Base-by-base conservation (phyloP, 495 filamentous ascomycete genomes). In the Aspergillus nidulans region DNA sequence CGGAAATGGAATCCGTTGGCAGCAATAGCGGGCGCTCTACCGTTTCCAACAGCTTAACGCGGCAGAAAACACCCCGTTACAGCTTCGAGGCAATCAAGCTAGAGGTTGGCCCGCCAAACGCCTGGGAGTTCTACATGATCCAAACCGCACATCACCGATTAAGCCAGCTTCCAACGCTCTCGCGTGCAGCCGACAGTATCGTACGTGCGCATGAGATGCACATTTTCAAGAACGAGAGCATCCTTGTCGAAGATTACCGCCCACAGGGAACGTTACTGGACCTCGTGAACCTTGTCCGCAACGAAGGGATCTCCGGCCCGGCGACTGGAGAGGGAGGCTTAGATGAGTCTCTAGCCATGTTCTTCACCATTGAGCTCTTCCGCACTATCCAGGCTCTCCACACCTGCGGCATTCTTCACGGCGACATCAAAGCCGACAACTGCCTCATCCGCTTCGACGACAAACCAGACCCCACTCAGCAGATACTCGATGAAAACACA, bases 41-140 rank as follows among this genome's bases (percentile, higher is more conserved):
- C 15, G 36, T 60, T 49, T 24, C 26, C 3, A 60, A 38, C 20
- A 70, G 59, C 12, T 13, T 32, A 16, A 61, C 56, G 13, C 63
- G 56, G 13, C 63, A 58, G 41, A 63, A 62, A 13, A 55, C 53
- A 12, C 44, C 71, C 24, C 81, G 87, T 12, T 70, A 77, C 47
- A 56, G 68, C 7, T 80, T 92, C 18, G 90, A 96, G 68, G 94
- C 94, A 1, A 75, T 98, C 57, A 98, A 98, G 69, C 87, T 95
- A 80, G 94, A 98, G 67, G 68, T 70, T 23, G 83, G 87, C 45
- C 91, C 92, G 4, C 90, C 92, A 0, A 85, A 83, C 13, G 73
- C 89, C 1, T 98, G 95, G 94, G 94, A 98, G 64, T 98, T 97
- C 68, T 88, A 96, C 69, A 95, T 98, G 71, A 92, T 97, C 74